Conservation (phyloP, 2,329 filamentous ascomycete species). For the Rasamsonia emersonii region DNA sequence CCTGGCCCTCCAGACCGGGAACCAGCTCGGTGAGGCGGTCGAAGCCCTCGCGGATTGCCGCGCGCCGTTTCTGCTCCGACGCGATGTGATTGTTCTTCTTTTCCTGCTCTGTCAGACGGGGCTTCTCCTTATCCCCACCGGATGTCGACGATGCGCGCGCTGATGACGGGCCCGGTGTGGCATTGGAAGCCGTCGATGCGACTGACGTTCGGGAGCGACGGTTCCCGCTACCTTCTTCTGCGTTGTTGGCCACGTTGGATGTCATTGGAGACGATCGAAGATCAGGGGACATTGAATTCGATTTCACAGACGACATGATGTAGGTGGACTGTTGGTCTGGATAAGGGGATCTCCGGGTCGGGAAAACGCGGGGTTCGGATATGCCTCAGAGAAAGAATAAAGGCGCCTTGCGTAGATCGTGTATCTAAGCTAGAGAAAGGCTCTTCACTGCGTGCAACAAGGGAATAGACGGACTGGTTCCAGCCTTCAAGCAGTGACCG, state of each 20-base stretch:
- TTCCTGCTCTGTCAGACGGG: slow-evolving; percentile 58
- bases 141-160: slow-evolving; percentile 5
- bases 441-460: too few species aligned
- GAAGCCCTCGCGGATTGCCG: slow-evolving; percentile 74
- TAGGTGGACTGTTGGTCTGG: too few species aligned
- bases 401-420: too few species aligned
- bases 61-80: slow-evolving; percentile 56
- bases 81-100: slow-evolving; percentile 69
- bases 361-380: too few species aligned
- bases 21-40: slow-evolving; percentile 72
- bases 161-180: slow-evolving; percentile 7
- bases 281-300: slow-evolving; percentile 17
- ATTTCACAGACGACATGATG: slow-evolving; percentile 19
- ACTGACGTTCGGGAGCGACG: too few species aligned
- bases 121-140: slow-evolving; percentile 42
- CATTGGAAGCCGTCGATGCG: slow-evolving; percentile 10
- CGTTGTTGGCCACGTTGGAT: slow-evolving; percentile 15
- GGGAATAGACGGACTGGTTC: too few species aligned
- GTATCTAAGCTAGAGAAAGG: too few species aligned
- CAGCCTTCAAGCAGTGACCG: too few species aligned
- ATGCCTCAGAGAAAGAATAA: too few species aligned
- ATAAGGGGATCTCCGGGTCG: too few species aligned
- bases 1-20: slow-evolving; percentile 72
- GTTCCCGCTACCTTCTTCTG: too few species aligned
- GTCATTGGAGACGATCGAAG: slow-evolving; percentile 15